Evolutionary conservation across 1,139 yeast genomes (phyloP), one percentile per base, ranked within the genome.

Genomic region (Yamadazyma buinensis): DNA sequence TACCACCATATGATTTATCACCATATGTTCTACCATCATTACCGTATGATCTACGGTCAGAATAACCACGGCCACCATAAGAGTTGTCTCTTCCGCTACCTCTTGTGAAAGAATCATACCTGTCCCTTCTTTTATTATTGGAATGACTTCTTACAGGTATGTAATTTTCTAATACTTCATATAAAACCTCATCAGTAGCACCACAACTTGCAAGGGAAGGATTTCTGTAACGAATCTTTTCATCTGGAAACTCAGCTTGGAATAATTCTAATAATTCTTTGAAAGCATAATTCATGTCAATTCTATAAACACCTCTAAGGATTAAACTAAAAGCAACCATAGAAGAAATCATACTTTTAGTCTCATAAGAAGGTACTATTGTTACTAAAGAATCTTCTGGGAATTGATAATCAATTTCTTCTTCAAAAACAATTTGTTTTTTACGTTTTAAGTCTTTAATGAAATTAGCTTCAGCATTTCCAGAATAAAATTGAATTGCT

Each of bases 401-500:
- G 3, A 26, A 13, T 18, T 28, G 26, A 17, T 49, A 49, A 0
- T 36, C 31, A 5, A 30, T 24, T 15, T 37, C 64, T 33, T 72
- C 67, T 15, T 64, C 50, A 43, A 83, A 77, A 13, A 52, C 57
- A 45, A 81, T 72, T 26, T 76, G 78, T 47, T 73, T 71, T 32
- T 69, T 60, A 20, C 52, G 49, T 32, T 58, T 49, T 48, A 83
- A 66, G 3, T 60, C 56, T 23, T 57, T 54, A 33, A 71, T 57
- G 52, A 73, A 82, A 15, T 67, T 67, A 25, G 54, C 43, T 55
- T 84, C 90, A 10, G 29, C 20, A 5, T 17, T 17, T 22, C 57
- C 52, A 15, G 77, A 58, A 29, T 73, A 47, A 49, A 76, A 79
- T 29, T 79, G 54, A 8, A 74, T 56, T 2, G 92, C 81, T 26